A percentile compares a stretch with the other conserved stretches of the same genome.
Conservation (phyloP, 495 filamentous ascomycete species). For the Penicillium manginii region DNA sequence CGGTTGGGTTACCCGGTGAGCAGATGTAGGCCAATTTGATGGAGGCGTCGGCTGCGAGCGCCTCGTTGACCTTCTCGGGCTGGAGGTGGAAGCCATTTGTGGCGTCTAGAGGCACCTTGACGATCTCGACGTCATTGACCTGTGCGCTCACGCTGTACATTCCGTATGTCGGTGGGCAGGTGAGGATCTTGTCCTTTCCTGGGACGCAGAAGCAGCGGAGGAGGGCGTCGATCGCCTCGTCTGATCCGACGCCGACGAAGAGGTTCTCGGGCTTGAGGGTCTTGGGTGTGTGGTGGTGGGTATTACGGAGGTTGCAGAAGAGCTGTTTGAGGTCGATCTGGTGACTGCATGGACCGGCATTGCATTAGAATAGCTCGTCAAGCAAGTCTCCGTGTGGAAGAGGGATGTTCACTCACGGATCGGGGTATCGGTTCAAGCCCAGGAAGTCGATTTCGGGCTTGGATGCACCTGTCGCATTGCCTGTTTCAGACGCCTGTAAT, state of each 20-base stretch:
- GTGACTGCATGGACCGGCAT: constrained; percentile 56
- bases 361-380: background rate
- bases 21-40: constrained; percentile 93
- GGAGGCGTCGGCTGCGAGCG: constrained; percentile 61
- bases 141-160: constrained; percentile 96
- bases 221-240: constrained; percentile 94
- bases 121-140: constrained; percentile 86
- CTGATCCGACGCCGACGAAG: constrained; percentile 93
- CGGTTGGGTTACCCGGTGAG: constrained; percentile 94
- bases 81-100: constrained; percentile 69
- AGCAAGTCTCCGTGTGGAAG: background rate
- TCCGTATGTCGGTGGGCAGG: constrained; percentile 95
- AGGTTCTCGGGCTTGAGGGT: constrained; percentile 79
- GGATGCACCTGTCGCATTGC: constrained; percentile 38
- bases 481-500: constrained; percentile 41
- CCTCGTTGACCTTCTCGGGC: constrained; percentile 64
- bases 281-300: constrained; percentile 75
- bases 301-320: constrained; percentile 87
- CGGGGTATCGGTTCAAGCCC: constrained; percentile 90
- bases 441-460: constrained; percentile 66
- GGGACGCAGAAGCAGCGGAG: constrained; percentile 90
- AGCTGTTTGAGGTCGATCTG: constrained; percentile 82
- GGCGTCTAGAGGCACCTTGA: constrained; percentile 77
- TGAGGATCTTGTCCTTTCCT: constrained; percentile 84
- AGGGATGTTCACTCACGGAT: constrained; percentile 64